Base-by-base conservation (phyloP, 129 eudicot species). In the Flaveria trinervia region DNA sequence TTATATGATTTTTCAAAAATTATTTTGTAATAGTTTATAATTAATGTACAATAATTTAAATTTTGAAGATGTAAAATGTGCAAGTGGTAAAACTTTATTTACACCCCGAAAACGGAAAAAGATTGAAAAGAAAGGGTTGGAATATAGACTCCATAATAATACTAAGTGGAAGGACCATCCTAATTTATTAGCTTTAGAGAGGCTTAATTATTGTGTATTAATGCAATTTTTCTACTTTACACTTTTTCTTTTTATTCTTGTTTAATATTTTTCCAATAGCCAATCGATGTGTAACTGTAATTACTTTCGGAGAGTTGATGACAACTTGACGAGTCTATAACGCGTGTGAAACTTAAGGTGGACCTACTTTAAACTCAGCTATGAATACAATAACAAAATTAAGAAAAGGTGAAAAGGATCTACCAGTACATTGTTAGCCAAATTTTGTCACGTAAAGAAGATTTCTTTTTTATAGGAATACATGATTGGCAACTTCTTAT, bases 41-140 rank as follows among this genome's bases (percentile, higher is more conserved):
- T 3, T 30, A 30, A 4, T 30, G 36, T 30, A 30, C 0, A 30
- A 30, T 30, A 30, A 30, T 30, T 30, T 0, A 0, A 30, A 30
- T 26, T 39, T 14, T 30, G 28, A 59, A 59, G 36, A 26, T 69
- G 75, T 59, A 25, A 70, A 23, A 48, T 48, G 13, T 48, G 52
- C 14, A 12, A 3, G 65, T 49, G 56, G 46, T 65, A 62, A 62
- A 79, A 64, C 78, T 15, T 64, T 43, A 72, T 16, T 62, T 80
- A 48, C 83, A 80, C 10, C 36, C 60, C 74, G 52, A 43, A 73
- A 22, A 49, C 45, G 71, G 74, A 66, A 73, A 80, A 73, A 8
- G 64, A 54, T 70, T 80, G 83, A 80, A 80, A 80, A 79, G 79
- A 80, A 67, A 80, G 83, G 57, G 73, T 72, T 80, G 83, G 69